Base-by-base conservation (phyloP, 1,284 basidiomycete species). In the Trichosporon asahii region DNA sequence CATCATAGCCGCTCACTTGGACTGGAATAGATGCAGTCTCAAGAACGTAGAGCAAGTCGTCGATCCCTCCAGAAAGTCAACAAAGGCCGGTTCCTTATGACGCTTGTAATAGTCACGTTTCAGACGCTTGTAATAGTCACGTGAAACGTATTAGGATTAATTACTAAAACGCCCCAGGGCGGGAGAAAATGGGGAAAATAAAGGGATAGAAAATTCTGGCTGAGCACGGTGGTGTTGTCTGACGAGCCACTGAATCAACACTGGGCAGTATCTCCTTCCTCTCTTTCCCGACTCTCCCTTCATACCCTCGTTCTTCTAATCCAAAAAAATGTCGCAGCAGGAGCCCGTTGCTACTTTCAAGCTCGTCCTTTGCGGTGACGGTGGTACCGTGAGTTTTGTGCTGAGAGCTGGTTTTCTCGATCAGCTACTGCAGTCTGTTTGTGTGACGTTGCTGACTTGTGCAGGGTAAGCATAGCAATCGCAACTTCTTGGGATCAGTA, bases 321-420 rank as follows among this genome's bases (percentile, higher is more conserved):
- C 64, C 66, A 67, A 65, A 65, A 80, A 75, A 74, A 80, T 80
- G 79, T 75, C 80, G 74, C 79, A 85, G 57, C 57, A 61, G 74
- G 87, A 94, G 77, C 37, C 57, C 64, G 66, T 65, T 37, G 94
- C 97, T 66, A 95, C 94, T 74, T 99, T 99, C 89, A 99, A 99
- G 87, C 93, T 99, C 84, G 96, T 99, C 75, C 81, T 84, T 53
- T 95, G 98, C 80, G 95, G 96, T 81, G 96, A 98, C 83, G 96
- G 96, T 85, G 96, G 96, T 84, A 98, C 96, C 73, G 96, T 95
- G 79, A 95, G 81, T 79, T 29, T 67, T 35, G 35, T 37, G 37
- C 64, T 14, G 49, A 27, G 9, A 31, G 18, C 31, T 35, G 27
- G 55, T 40, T n/a, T n/a, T 18, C 29, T 49, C 21, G 44, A 57